Conservation (phyloP, 2,329 filamentous ascomycete species). For the Shiraia sp. region DNA sequence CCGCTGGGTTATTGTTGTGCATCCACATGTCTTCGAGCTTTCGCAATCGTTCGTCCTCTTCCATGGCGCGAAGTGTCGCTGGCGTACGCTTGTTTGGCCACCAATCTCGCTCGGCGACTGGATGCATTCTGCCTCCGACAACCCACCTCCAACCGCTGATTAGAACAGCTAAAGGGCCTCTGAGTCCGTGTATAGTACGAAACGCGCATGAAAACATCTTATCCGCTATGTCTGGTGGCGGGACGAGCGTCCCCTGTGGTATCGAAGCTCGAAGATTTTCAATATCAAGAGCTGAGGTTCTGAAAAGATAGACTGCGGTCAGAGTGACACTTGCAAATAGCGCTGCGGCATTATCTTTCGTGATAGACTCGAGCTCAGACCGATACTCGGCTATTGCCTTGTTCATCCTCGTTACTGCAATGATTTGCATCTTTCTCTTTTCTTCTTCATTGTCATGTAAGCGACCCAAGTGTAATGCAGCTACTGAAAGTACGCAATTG, state of each 20-base stretch:
- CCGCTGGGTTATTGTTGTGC: conserved; percentile 13
- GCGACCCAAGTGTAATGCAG: conserved; percentile 51
- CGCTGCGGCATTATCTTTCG: conserved; percentile 48
- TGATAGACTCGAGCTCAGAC: conserved; percentile 38
- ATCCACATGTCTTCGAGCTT: conserved; percentile 34
- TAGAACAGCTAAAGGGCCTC: conserved; percentile 36
- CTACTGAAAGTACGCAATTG: conserved; percentile 51
- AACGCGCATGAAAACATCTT: conserved; percentile 32
- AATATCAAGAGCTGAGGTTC: conserved; percentile 35
- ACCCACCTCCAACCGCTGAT: conserved; percentile 39
- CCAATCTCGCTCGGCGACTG: conserved; percentile 36
- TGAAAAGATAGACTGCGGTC: conserved; percentile 41
- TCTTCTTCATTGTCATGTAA: conserved; percentile 33
- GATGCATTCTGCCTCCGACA: conserved; percentile 28
- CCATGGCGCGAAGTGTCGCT: conserved; percentile 25
- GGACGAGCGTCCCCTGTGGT: conserved; percentile 15
- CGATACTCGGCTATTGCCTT: conserved; percentile 36
- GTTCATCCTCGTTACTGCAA: conserved; percentile 41
- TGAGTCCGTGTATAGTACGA: conserved; percentile 33
- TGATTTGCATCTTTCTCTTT: conserved; percentile 28
- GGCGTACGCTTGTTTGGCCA: conserved; percentile 33
- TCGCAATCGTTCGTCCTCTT: conserved; percentile 32
- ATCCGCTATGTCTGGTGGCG: conserved; percentile 26
- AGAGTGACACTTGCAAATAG: conserved; percentile 43
- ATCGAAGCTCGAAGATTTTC: conserved; percentile 33